A percentile compares a stretch with the other conserved stretches of the same genome.
Evolutionary conservation across 495 filamentous ascomycete genomes (phyloP).

Genomic region (Aspergillus cavernicola): DNA sequence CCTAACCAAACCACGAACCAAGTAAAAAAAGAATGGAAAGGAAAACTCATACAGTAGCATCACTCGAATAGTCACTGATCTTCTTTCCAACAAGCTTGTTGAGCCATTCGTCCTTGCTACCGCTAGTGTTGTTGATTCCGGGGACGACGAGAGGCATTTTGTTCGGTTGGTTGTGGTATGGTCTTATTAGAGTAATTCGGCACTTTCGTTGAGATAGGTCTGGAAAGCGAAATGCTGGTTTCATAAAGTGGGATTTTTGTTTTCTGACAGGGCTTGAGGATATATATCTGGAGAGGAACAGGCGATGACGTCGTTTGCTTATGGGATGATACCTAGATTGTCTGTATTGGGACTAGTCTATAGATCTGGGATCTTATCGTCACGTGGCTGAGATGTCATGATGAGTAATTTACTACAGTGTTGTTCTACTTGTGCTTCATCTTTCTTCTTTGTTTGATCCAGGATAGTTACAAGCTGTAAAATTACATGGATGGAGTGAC

Average conservation of each 20-base stretch:
- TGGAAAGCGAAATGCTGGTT: not conserved
- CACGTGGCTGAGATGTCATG: not conserved
- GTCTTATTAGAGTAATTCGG: not conserved
- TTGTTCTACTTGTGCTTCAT: too few relatives aligned
- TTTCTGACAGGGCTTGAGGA: too few relatives aligned
- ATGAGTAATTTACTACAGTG: too few relatives aligned
- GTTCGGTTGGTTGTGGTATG: not conserved
- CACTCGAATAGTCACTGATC: constrained; percentile 43
- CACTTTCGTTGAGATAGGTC: not conserved
- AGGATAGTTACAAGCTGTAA: not conserved
- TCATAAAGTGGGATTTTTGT: not conserved
- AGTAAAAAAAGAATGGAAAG: too few relatives aligned
- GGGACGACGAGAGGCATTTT: constrained; percentile 81
- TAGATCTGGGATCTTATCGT: not conserved
- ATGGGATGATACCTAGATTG: not conserved
- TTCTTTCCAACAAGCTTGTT: constrained; percentile 78
- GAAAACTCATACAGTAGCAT: constrained; percentile 51
- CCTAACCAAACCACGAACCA: too few relatives aligned
- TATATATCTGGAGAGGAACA: not conserved
- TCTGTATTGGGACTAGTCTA: not conserved
- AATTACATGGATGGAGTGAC: too few relatives aligned
- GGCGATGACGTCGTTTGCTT: not conserved
- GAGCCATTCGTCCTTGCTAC: constrained; percentile 60
- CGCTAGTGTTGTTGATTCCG: constrained; percentile 54
- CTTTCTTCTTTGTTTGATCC: too few relatives aligned